Base-by-base conservation (phyloP, 257 asterid genomes). In the Lavandula angustifolia region DNA sequence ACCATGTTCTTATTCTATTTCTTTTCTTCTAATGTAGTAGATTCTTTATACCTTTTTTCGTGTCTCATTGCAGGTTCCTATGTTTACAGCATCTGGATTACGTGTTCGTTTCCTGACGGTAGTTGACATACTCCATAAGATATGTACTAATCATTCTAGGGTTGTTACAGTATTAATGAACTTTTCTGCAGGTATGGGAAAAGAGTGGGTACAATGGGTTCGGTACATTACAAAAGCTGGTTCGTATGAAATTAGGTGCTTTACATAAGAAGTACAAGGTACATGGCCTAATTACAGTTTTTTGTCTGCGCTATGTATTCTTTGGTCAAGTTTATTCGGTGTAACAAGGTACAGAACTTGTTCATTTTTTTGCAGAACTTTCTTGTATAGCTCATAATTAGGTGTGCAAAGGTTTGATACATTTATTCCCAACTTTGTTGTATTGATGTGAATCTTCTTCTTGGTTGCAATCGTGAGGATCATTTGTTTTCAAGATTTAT, bases 151-250 rank as follows among this genome's bases (percentile, higher is more conserved):
- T 10, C 41, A 6, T 22, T 22, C 27, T 22, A n/a, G 27, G 27
- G 27, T 22, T 22, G 27, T 2, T 22, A 22, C 27, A 22, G 2
- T 22, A 22, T 22, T 22, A 22, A 22, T 22, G 27, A 22, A 22
- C 27, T 22, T 22, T 22, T 22, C 27, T 22, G 27, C 27, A 22
- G 27, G 27, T 92, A 41, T 92, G 99, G 99, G 97, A 92, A 79
- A 92, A 92, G 88, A 92, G 96, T 52, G 99, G 99, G 29, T 89
- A 92, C 81, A 92, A 79, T 92, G 99, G 99, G 99, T 92, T 54
- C 99, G 99, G 62, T 92, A 92, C 71, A 92, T 92, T 62, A 92
- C 97, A 35, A 92, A 92, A 81, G 99, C 97, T 42, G 99, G 99
- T 57, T 92, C 99, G 5, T 92, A 92, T 27, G 99, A 92, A 83